These are phyloP conservation scores for Mucor lusitanicus DNA, from an alignment of 371 early-diverging fungal genomes.

Conservation along the genomic window DNA sequence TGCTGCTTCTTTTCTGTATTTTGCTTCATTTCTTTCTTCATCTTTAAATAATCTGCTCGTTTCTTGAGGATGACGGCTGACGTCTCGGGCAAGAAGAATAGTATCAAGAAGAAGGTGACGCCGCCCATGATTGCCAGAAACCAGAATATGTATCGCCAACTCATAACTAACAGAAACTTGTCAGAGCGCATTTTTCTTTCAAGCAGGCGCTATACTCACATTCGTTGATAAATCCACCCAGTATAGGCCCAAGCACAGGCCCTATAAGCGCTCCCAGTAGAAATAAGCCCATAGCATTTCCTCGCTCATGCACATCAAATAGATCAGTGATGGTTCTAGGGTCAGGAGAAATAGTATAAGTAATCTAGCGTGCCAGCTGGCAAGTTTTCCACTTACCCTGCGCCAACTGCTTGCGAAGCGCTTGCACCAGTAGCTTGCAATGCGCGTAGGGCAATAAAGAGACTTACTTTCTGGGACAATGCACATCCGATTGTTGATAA, in stretches of 20 bases:
- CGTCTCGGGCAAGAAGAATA: slow-evolving; percentile 73
- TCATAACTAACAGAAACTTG: slow-evolving; percentile 34
- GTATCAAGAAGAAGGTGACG: slow-evolving; percentile 53
- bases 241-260: slow-evolving; percentile 51
- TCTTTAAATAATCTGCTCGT: not conserved
- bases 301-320: slow-evolving; percentile 39
- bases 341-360: not conserved
- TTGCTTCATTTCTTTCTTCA: not conserved
- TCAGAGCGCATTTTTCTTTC: not conserved
- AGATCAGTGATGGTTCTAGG: slow-evolving; percentile 39
- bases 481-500: slow-evolving; percentile 68
- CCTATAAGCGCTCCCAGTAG: slow-evolving; percentile 62
- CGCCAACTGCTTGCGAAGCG: slow-evolving; percentile 73
- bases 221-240: slow-evolving; percentile 48
- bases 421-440: slow-evolving; percentile 75
- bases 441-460: slow-evolving; percentile 63
- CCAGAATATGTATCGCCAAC: slow-evolving; percentile 74
- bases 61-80: slow-evolving; percentile 21
- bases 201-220: slow-evolving; percentile 21
- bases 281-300: slow-evolving; percentile 64
- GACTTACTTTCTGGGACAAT: slow-evolving; percentile 49
- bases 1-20: not conserved
- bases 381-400: slow-evolving; percentile 47
- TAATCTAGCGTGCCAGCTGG: not conserved
- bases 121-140: slow-evolving; percentile 59